Conservation (phyloP, 2,329 filamentous ascomycete species). For the Xylariaceae sp. region DNA sequence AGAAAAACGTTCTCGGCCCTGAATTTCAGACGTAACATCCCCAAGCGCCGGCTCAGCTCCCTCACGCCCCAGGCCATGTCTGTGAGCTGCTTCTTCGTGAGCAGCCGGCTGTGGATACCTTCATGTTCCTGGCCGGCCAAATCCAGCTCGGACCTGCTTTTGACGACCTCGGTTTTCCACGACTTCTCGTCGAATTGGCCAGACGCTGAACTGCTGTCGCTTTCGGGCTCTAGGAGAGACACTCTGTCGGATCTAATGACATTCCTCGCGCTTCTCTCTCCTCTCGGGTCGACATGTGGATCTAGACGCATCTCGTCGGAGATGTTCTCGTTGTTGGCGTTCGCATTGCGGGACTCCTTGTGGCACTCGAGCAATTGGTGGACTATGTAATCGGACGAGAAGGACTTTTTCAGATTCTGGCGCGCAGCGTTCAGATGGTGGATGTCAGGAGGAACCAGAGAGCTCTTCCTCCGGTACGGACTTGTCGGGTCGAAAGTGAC, state of each 20-base stretch:
- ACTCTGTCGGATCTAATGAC: slow-evolving; percentile 1
- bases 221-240: slow-evolving; percentile 37
- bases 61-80: slow-evolving; percentile 97
- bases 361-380: slow-evolving; percentile 62
- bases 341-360: slow-evolving; percentile 28
- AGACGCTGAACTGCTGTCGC: slow-evolving; percentile 39
- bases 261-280: slow-evolving; percentile 20
- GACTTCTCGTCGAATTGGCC: slow-evolving; percentile 55
- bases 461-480: slow-evolving; percentile 62
- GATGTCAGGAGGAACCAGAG: slow-evolving; percentile 52
- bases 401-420: slow-evolving; percentile 33
- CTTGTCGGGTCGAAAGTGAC: slow-evolving; percentile 60
- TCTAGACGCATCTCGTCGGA: slow-evolving; percentile 30
- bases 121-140: slow-evolving; percentile 32
- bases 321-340: slow-evolving; percentile 23
- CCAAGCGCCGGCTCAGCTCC: slow-evolving; percentile 80
- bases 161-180: slow-evolving; percentile 49
- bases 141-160: slow-evolving; percentile 41
- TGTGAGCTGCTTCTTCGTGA: slow-evolving; percentile 90
- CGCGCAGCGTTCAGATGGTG: slow-evolving; percentile 36
- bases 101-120: slow-evolving; percentile 59
- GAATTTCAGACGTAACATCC: slow-evolving; percentile 76
- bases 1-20: slow-evolving; percentile 81
- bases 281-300: slow-evolving; percentile 36
- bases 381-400: slow-evolving; percentile 55